Base-by-base conservation (phyloP, 208 protist species). In the Herpetomonas muscarum region DNA sequence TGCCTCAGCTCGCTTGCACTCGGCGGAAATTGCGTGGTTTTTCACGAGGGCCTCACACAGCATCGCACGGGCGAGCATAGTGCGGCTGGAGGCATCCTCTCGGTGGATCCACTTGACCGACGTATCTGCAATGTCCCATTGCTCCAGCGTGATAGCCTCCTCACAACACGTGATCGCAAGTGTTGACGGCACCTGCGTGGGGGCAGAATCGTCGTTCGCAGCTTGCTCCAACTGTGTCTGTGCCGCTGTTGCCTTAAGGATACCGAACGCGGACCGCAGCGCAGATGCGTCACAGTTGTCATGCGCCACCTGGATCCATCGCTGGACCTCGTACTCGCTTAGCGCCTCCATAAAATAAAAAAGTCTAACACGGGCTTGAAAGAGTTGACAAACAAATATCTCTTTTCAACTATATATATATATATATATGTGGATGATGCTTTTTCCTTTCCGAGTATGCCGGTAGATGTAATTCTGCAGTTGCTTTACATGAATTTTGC, bases 11-110 rank as follows among this genome's bases (percentile, higher is more conserved):
- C 76, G 74, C 4, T 67, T 55, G 1, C 71, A 67, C 3, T 47
- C 32, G 2, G 4, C 56, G 13, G 80, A 53, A 1, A 89, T 67
- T 50, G 64, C 39, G 49, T 87, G 70, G 15, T 74, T 54, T 2
- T 49, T 54, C 15, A 93, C 70, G 19, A 81, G 60, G 15, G 69
- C 81, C 10, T 87, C 79, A 42, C 87, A 94, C 51, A 81, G 88
- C 29, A 77, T 53, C 3, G 69, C 37, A 0, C 87, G 78, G 0
- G 82, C 75, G 24, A 81, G 62, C 46, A 91, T 64, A 1, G 69
- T 55, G 12, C 62, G 74, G 9, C 75, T 83, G 31, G 70, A 67
- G 17, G 81, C 64, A 0, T 54, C 39, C 21, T 68, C 36, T 9
- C 48, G 44, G 19, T 22, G 37, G 37, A 85, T 75, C 12, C 34